Percentiles rank a stretch among this genome's conserved stretches.
These are phyloP conservation scores for Musa itinerans DNA, from an alignment of 176 grass and related monocot genomes.

Conservation along the genomic window DNA sequence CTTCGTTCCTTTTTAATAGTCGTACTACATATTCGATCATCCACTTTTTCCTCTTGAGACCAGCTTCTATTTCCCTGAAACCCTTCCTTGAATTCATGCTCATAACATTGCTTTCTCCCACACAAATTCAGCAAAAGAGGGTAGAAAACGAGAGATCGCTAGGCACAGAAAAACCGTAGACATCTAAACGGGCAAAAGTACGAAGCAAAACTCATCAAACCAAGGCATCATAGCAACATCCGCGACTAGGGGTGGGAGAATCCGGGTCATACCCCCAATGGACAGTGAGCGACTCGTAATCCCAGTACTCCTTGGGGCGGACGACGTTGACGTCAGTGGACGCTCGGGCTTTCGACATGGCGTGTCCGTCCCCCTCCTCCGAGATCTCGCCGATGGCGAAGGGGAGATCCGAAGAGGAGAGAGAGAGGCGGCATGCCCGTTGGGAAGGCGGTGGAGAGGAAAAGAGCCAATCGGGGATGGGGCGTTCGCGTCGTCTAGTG, in stretches of 20 bases:
- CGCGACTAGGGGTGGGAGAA: not conserved
- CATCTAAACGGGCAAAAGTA: not conserved
- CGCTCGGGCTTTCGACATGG: conserved; percentile 1
- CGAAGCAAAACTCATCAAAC: not conserved
- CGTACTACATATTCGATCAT: not conserved
- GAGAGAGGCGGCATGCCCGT: not conserved
- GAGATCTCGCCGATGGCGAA: not conserved
- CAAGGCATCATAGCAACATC: not conserved
- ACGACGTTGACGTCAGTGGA: conserved; percentile 1
- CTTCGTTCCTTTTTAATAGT: not conserved
- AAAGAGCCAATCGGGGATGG: not conserved
- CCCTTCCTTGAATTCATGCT: not conserved
- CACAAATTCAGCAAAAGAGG: not conserved
- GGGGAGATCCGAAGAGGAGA: not conserved
- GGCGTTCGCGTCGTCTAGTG: not conserved
- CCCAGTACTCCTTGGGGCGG: conserved; percentile 12
- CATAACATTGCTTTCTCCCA: not conserved
- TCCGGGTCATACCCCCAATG: not conserved
- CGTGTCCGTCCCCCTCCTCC: not conserved
- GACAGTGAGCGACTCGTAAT: conserved; percentile 10
- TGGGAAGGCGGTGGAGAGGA: not conserved
- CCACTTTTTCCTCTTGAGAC: not conserved
- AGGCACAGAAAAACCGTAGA: not conserved
- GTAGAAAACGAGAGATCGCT: not conserved
- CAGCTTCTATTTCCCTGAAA: not conserved